These are phyloP conservation scores for Coccomyxa subellipsoidea DNA, from an alignment of 163 green algal genomes.

Conservation along the genomic window DNA sequence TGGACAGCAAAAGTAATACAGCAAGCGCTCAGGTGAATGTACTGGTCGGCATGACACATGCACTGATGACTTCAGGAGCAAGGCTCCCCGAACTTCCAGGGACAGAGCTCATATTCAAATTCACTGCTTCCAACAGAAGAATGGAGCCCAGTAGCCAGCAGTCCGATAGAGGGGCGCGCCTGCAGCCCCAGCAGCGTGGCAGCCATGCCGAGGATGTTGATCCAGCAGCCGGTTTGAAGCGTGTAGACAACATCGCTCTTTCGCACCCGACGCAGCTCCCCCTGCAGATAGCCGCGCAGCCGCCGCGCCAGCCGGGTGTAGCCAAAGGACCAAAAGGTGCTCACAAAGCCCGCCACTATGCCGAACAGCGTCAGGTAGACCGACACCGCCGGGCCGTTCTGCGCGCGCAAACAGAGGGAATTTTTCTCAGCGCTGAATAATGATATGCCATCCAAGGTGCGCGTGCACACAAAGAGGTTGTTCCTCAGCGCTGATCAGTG, in stretches of 20 bases:
- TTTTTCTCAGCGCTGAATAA: background rate
- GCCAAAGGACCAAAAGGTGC: slow-evolving; percentile 85
- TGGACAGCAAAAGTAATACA: no score
- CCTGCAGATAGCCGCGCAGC: slow-evolving; percentile 58
- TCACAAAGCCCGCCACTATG: slow-evolving; percentile 83
- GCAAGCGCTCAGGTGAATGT: no score
- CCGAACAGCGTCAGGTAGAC: slow-evolving; percentile 88
- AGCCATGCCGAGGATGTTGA: slow-evolving; percentile 71
- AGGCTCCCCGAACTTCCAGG: no score
- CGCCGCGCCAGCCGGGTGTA: slow-evolving; percentile 73
- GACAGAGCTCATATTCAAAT: no score
- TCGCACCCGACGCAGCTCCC: background rate
- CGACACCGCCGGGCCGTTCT: slow-evolving; percentile 73
- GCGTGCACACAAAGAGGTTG: no score
- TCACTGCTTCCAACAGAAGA: no score
- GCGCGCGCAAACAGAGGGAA: background rate
- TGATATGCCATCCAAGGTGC: no score
- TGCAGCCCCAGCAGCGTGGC: slow-evolving; percentile 77
- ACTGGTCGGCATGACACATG: no score
- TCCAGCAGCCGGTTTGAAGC: slow-evolving; percentile 34
- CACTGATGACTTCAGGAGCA: no score
- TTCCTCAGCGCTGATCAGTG: no score
- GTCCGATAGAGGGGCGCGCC: background rate
- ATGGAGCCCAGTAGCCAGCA: no score
- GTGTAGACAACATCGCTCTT: slow-evolving; percentile 31